Evolutionary conservation across 495 filamentous ascomycete genomes (phyloP).

Genomic region (Annulohypoxylon stygium): DNA sequence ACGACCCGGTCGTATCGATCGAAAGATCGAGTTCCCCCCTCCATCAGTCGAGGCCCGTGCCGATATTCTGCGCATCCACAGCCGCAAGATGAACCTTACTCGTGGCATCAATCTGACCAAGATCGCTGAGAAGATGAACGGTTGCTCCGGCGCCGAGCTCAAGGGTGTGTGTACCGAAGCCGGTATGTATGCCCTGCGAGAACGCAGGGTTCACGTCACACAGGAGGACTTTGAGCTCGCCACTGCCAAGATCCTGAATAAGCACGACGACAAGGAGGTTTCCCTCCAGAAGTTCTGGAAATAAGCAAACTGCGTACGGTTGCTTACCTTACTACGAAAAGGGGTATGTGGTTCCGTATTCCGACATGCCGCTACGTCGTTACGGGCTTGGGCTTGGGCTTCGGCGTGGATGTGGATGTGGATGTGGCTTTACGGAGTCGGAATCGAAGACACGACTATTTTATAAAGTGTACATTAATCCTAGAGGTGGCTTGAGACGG

Average conservation of each 20-base stretch:
- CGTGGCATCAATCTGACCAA: constrained; percentile 97
- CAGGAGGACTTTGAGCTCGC: constrained; percentile 99
- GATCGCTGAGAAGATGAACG: constrained; percentile 99
- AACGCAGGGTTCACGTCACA: constrained; percentile 96
- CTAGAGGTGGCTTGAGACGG: constrained; percentile 27
- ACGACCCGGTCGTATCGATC: constrained; percentile 94
- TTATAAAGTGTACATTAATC: constrained; percentile 48
- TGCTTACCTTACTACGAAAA: neutral
- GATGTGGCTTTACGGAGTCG: constrained; percentile 1
- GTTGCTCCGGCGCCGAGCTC: constrained; percentile 95
- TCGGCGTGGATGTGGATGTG: neutral
- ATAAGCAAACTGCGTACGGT: constrained; percentile 60
- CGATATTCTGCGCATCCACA: constrained; percentile 98
- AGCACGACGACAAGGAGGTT: constrained; percentile 98
- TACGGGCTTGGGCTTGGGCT: constrained; percentile 4
- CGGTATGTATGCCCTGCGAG: constrained; percentile 96
- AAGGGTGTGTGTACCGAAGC: constrained; percentile 98
- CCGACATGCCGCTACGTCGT: constrained; percentile 6
- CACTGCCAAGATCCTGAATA: constrained; percentile 99
- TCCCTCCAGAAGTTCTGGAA: constrained; percentile 90
- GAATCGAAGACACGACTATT: constrained; percentile 13
- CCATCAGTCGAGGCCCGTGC: constrained; percentile 97
- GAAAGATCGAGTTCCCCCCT: constrained; percentile 99
- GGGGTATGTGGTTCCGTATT: neutral
- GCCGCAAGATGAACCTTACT: constrained; percentile 97